These are phyloP conservation scores for Sporisorium graminicola DNA, from an alignment of 1,284 basidiomycete species.

Conservation along the genomic window DNA sequence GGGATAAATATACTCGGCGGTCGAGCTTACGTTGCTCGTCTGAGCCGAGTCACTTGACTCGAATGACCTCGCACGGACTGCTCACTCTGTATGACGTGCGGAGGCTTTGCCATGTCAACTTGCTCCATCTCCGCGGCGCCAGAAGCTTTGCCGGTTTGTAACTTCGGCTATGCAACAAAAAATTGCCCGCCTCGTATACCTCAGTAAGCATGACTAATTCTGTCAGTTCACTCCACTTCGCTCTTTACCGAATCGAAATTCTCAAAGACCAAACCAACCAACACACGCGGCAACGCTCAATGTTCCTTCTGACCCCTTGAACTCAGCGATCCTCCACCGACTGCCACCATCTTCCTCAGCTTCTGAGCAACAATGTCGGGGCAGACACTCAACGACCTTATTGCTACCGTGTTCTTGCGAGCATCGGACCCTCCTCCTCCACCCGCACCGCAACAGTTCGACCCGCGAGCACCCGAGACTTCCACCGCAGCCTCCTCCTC, in stretches of 20 bases:
- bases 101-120: background rate
- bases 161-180: conserved; percentile 1
- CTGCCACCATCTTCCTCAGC: background rate
- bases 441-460: conserved; percentile 26
- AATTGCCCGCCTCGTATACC: too few relatives aligned
- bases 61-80: background rate
- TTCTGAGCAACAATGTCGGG: conserved; percentile 23
- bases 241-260: background rate
- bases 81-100: background rate
- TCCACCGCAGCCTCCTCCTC: conserved; percentile 18
- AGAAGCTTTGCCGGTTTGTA: background rate
- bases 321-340: conserved; percentile 16
- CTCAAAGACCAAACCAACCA: conserved; percentile 27
- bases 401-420: conserved; percentile 30
- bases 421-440: conserved; percentile 41
- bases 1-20: too few relatives aligned
- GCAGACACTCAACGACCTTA: conserved; percentile 37
- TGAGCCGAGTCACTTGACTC: too few relatives aligned
- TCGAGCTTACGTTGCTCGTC: too few relatives aligned
- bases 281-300: conserved; percentile 11
- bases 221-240: background rate
- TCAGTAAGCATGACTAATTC: conserved; percentile 2
- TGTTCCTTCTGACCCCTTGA: background rate
- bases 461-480: conserved; percentile 22
- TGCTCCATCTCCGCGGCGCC: background rate